Conservation (phyloP, 345 rosid genomes). For the Salix arbutifolia region DNA sequence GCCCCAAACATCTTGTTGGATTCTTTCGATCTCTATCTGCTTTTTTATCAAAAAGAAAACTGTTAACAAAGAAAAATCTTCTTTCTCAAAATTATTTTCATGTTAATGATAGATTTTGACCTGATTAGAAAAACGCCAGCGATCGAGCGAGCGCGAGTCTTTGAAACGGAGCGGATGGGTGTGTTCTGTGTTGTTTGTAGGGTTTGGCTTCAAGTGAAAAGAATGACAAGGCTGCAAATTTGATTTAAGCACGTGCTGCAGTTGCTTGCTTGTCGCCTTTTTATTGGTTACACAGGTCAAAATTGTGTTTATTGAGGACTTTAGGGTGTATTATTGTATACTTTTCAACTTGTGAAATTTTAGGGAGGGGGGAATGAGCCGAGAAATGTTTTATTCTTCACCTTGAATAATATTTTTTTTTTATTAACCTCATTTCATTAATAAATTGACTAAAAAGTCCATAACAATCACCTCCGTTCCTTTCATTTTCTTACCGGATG, state of each 20-base stretch:
- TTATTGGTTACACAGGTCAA: not conserved
- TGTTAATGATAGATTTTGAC: not conserved
- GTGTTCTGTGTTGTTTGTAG: not conserved
- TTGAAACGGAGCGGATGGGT: not conserved
- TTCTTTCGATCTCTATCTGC: conserved; percentile 3
- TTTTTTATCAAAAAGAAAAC: not conserved
- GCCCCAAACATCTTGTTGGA: conserved; percentile 7
- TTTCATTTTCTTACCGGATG: no score
- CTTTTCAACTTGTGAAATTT: no score
- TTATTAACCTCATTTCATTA: no score
- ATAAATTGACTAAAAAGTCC: no score
- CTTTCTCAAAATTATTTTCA: no score
- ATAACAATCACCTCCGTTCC: no score
- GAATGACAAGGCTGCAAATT: not conserved
- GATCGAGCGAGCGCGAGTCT: not conserved
- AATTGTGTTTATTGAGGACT: no score
- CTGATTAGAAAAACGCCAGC: not conserved
- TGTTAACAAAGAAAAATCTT: not conserved
- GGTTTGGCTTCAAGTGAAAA: not conserved
- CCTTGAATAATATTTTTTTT: no score
- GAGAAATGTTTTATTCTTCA: no score
- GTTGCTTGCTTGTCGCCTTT: not conserved
- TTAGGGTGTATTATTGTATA: no score
- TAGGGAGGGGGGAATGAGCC: no score
- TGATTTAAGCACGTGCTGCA: not conserved